A percentile compares a stretch with the other conserved stretches of the same genome.
phyloP scores from a whole-genome alignment of 164 flowering plant genomes.

The Magnolia changhungtana region DNA sequence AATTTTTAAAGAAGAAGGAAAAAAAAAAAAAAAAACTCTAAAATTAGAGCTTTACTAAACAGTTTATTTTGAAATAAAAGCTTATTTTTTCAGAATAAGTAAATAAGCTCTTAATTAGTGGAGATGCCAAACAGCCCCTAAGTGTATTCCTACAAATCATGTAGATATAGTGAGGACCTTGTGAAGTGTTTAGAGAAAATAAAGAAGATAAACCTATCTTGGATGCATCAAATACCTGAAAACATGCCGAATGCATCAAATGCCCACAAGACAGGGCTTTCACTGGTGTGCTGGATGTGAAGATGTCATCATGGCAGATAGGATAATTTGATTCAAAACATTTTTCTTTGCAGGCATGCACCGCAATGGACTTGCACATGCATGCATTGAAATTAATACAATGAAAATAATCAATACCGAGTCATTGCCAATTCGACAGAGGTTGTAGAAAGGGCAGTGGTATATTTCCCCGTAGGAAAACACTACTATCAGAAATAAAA shows the following conservation, averaged over 20 bases:
- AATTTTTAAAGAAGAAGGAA: too few relatives aligned
- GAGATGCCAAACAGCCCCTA: too few relatives aligned
- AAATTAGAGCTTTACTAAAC: too few relatives aligned
- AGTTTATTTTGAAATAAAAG: too few relatives aligned
- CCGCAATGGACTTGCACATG: conserved; percentile 55
- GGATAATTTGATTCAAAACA: conserved; percentile 83
- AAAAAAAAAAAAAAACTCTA: too few relatives aligned
- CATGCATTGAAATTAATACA: conserved; percentile 99
- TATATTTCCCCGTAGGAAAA: conserved; percentile 65
- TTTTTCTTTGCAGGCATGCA: conserved; percentile 73
- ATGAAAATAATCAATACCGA: conserved; percentile 86
- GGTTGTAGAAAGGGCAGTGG: conserved; percentile 93
- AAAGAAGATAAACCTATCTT: neutral
- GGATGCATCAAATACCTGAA: conserved; percentile 50
- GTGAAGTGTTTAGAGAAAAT: conserved; percentile 1
- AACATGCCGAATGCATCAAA: conserved; percentile 70
- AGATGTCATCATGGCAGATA: conserved; percentile 80
- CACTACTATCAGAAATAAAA: conserved; percentile 13
- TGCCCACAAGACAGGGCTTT: conserved; percentile 93
- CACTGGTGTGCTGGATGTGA: conserved; percentile 71
- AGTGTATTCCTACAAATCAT: conserved; percentile 54
- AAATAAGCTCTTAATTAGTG: too few relatives aligned
- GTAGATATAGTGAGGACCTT: conserved; percentile 14
- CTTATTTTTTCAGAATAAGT: too few relatives aligned
- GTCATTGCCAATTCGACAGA: conserved; percentile 85